Percentiles rank a stretch among this genome's conserved stretches.
Evolutionary conservation across 345 rosid genomes (phyloP).

Genomic region (Heritiera fomes): DNA sequence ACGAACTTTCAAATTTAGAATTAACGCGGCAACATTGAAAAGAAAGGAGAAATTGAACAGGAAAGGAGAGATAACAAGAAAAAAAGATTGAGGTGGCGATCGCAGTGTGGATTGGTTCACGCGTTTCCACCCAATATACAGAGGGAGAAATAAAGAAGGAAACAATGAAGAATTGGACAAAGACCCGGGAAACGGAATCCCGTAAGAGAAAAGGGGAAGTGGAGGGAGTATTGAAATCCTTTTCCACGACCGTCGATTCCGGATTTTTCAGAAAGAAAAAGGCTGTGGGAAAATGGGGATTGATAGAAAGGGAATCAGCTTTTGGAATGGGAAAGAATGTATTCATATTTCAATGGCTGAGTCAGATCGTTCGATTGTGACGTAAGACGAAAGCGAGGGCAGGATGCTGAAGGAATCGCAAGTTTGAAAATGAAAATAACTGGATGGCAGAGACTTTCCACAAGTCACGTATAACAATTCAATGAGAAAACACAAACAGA

Average conservation of each 20-base stretch:
- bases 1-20: neutral
- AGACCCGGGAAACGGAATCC: slow-evolving; percentile 12
- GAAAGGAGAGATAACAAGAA: neutral
- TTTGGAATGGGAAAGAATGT: slow-evolving; percentile 6
- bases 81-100: too few relatives aligned
- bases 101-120: neutral
- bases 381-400: neutral
- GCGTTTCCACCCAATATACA: neutral
- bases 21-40: neutral
- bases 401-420: neutral
- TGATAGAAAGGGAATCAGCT: slow-evolving; percentile 19
- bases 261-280: too few relatives aligned
- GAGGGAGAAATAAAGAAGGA: neutral
- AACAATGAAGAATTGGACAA: neutral
- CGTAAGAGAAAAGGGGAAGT: neutral
- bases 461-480: too few relatives aligned
- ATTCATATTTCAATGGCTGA: slow-evolving; percentile 13
- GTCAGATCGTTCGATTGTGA: neutral
- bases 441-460: neutral
- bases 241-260: too few relatives aligned
- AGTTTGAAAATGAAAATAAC: neutral
- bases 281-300: neutral
- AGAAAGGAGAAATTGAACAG: neutral
- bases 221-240: neutral
- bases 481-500: too few relatives aligned